Evolutionary conservation across 2,329 filamentous ascomycete species (phyloP).

Genomic region (Paecilomyces sp.): DNA sequence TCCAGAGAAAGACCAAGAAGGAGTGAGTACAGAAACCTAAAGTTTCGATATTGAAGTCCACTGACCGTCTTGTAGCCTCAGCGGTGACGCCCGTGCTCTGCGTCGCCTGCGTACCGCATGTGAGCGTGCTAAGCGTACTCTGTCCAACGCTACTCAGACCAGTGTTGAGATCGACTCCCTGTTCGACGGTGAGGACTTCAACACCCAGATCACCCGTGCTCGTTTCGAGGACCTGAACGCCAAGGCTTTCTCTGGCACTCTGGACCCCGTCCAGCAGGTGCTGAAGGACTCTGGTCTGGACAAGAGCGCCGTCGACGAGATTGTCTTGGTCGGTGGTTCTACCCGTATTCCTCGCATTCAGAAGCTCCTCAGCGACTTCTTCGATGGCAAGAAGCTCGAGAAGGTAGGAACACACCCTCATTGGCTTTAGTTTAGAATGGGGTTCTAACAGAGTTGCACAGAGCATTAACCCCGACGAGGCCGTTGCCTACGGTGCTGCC

Average conservation of each 20-base stretch:
- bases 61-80: too few species aligned
- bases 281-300: conserved; percentile 84
- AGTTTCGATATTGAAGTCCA: too few species aligned
- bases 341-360: conserved; percentile 99
- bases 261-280: conserved; percentile 93
- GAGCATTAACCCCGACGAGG: conserved; percentile 99
- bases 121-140: conserved; percentile 98
- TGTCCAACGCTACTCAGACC: conserved; percentile 95
- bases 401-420: conserved; percentile 48
- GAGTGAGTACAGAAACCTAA: conserved; percentile 17
- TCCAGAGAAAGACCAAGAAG: conserved; percentile 72
- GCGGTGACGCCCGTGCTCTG: conserved; percentile 78
- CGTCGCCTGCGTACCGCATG: conserved; percentile 95
- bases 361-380: conserved; percentile 98
- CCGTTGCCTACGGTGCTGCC: conserved; percentile 96
- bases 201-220: conserved; percentile 93
- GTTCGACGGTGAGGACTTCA: conserved; percentile 97
- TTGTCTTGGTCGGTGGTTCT: conserved; percentile 96
- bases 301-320: conserved; percentile 93
- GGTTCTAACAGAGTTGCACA: conserved; percentile 11
- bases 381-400: conserved; percentile 99
- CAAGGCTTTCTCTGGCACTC: conserved; percentile 87
- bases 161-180: conserved; percentile 98
- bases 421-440: background rate
- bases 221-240: conserved; percentile 98